These are phyloP conservation scores for Porodaedalea pini DNA, from an alignment of 1,284 basidiomycete genomes.

Conservation along the genomic window DNA sequence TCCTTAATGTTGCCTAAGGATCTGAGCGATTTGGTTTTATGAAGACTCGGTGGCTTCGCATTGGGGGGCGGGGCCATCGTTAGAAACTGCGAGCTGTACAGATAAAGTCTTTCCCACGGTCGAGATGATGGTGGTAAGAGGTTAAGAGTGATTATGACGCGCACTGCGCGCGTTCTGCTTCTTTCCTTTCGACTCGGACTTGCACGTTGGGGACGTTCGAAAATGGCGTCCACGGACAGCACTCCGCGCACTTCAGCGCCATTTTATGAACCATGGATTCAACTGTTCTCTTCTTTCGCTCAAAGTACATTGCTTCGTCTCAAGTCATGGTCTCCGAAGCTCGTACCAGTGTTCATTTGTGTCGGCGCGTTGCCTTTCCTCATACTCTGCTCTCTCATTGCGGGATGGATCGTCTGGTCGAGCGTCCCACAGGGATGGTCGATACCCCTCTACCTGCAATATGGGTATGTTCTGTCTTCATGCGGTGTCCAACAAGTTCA, in stretches of 20 bases:
- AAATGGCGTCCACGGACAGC: background rate
- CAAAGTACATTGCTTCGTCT: conserved; percentile 25
- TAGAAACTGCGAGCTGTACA: too few relatives aligned
- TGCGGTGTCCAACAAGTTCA: background rate
- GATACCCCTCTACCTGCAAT: conserved; percentile 63
- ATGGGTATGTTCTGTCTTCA: conserved; percentile 52
- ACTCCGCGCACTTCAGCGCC: background rate
- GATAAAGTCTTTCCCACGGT: too few relatives aligned
- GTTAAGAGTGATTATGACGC: too few relatives aligned
- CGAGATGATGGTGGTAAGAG: too few relatives aligned
- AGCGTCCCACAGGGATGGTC: conserved; percentile 66
- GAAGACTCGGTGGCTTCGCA: too few relatives aligned
- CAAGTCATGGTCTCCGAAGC: conserved; percentile 48
- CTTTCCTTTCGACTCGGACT: background rate
- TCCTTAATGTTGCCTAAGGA: too few relatives aligned
- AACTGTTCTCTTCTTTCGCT: background rate
- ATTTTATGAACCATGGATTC: background rate
- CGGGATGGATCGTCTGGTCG: conserved; percentile 71
- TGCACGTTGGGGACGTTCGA: too few relatives aligned
- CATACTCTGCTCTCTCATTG: conserved; percentile 52
- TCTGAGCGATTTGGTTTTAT: too few relatives aligned
- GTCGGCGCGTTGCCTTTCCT: conserved; percentile 59
- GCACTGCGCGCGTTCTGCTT: background rate
- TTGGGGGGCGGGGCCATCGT: too few relatives aligned
- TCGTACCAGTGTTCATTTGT: conserved; percentile 60